Evolutionary conservation across 768 basidiomycete genomes (phyloP).

Genomic region (Boletales sp.): DNA sequence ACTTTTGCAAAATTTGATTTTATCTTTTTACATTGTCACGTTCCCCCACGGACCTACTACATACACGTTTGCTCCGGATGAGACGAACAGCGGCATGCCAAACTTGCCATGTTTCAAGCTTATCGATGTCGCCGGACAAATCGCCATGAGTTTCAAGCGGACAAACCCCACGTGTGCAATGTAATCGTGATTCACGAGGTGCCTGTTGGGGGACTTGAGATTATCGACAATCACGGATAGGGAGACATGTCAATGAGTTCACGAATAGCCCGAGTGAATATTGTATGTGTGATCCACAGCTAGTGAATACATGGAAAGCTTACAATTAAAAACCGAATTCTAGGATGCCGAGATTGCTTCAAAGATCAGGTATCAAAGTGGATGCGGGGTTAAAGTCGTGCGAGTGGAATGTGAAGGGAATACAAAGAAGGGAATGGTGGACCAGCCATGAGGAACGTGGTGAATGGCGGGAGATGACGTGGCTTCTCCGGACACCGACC

Average conservation of each 20-base stretch:
- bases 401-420: background rate
- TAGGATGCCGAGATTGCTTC: slow-evolving; percentile 24
- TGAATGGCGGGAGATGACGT: slow-evolving; percentile 4
- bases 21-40: too few relatives aligned
- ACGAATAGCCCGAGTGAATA: slow-evolving; percentile 19
- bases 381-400: slow-evolving; percentile 15
- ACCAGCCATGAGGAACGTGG: slow-evolving; percentile 16
- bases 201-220: background rate
- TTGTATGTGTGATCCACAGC: slow-evolving; percentile 18
- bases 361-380: slow-evolving; percentile 21
- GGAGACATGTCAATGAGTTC: background rate
- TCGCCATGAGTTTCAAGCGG: background rate
- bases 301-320: slow-evolving; percentile 23
- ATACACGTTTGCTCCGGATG: too few relatives aligned
- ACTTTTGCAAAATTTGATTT: too few relatives aligned
- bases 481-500: slow-evolving; percentile 3
- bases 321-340: slow-evolving; percentile 24
- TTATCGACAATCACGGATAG: background rate
- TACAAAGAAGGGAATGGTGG: slow-evolving; percentile 7
- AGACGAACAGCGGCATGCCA: too few relatives aligned
- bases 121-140: background rate
- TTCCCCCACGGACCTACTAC: too few relatives aligned
- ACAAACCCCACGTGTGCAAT: background rate
- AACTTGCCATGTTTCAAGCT: too few relatives aligned
- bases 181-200: background rate